phyloP scores from a whole-genome alignment of 345 rosid species.

The Citrus unshiu region DNA sequence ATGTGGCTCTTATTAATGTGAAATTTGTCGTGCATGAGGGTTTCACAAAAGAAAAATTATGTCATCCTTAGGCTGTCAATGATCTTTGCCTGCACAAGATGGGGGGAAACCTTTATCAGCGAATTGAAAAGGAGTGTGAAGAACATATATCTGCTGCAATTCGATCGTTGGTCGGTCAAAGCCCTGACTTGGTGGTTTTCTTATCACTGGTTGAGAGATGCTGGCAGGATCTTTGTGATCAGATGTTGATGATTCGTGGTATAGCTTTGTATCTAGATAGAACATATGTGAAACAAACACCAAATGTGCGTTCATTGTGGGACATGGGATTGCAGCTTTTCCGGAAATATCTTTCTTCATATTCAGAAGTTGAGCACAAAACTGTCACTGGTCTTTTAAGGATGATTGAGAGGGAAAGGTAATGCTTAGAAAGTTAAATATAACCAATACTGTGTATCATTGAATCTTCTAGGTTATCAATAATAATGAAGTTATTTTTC shows the following conservation, averaged over 20 bases:
- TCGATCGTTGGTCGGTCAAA: conserved; percentile 83
- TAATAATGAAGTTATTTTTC: not conserved
- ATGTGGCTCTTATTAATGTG: conserved; percentile 4
- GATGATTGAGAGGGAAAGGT: conserved; percentile 97
- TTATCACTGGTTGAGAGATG: conserved; percentile 87
- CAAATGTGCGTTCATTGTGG: conserved; percentile 85
- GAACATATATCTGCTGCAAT: conserved; percentile 70
- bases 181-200: conserved; percentile 90
- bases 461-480: not conserved
- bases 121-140: conserved; percentile 89
- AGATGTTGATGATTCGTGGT: conserved; percentile 94
- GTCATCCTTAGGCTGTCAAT: conserved; percentile 70
- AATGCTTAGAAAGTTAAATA: conserved; percentile 10
- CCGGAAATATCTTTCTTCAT: conserved; percentile 77
- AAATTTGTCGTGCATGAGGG: conserved; percentile 1
- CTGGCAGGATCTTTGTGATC: conserved; percentile 95
- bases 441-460: not conserved
- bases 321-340: conserved; percentile 99
- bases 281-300: conserved; percentile 86
- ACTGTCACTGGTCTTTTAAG: conserved; percentile 89
- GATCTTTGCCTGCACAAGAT: conserved; percentile 86
- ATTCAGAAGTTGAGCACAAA: conserved; percentile 90
- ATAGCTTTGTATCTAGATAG: conserved; percentile 93
- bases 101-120: conserved; percentile 85
- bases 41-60: conserved; percentile 10